Percentiles rank a stretch among this genome's conserved stretches.
Conservation (phyloP, 768 basidiomycete species). For the Leccinum subgranulosum region DNA sequence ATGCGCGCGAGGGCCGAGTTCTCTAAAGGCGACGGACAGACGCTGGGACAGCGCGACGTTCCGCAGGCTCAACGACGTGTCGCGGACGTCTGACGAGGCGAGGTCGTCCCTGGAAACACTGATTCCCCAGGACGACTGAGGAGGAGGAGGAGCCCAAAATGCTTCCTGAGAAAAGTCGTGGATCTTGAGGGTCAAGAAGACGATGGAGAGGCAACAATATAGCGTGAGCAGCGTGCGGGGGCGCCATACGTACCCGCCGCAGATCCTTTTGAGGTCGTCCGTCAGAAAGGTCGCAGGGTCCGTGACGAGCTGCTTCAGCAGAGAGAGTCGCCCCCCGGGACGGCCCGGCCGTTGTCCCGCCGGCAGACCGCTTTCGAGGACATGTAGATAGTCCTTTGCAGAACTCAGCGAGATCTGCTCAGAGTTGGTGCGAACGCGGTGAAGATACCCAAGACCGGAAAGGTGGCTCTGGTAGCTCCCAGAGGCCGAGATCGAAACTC, state of each 20-base stretch:
- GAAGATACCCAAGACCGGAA: conserved; percentile 31
- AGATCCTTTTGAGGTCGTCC: conserved; percentile 26
- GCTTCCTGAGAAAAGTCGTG: conserved; percentile 5
- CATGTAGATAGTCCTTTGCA: conserved; percentile 10
- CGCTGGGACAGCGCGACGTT: conserved; percentile 32
- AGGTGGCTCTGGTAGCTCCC: conserved; percentile 47
- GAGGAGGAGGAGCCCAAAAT: neutral
- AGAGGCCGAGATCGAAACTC: conserved; percentile 30
- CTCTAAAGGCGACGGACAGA: conserved; percentile 35
- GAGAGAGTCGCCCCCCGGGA: conserved; percentile 16
- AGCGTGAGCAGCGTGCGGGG: conserved; percentile 32
- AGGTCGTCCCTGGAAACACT: neutral
- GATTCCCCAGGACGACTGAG: neutral
- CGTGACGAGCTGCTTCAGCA: conserved; percentile 26
- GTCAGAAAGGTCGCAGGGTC: conserved; percentile 23
- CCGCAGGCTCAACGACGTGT: conserved; percentile 12
- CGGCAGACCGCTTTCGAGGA: conserved; percentile 15
- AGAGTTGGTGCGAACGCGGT: conserved; percentile 35
- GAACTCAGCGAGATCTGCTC: conserved; percentile 17
- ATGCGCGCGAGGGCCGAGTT: conserved; percentile 21
- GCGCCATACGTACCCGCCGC: conserved; percentile 23
- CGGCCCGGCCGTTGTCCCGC: conserved; percentile 12
- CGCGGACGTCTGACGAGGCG: neutral
- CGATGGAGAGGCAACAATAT: conserved; percentile 43
- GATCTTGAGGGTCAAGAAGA: conserved; percentile 36